Evolutionary conservation across 306 rosid species (phyloP), one percentile per base, ranked within the genome.

Genomic region (Abrus pulchellus): DNA sequence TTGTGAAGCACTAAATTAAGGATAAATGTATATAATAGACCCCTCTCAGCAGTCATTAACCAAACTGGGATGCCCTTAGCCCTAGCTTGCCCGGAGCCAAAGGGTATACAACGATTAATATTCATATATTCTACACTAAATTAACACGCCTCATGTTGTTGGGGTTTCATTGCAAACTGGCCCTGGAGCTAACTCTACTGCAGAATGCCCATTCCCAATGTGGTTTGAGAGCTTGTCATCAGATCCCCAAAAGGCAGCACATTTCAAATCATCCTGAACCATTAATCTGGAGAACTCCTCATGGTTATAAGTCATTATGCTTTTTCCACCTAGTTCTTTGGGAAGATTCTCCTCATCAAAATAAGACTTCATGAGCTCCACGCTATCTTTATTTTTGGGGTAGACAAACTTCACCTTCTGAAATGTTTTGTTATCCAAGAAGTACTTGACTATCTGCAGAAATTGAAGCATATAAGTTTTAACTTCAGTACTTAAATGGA

Each of bases 261-360:
- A 85, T 82, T 88, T 93, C 48, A 75, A 83, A 78, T 94, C 97
- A 78, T 93, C 99, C 62, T 85, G 91, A 68, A 66, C 44, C 99
- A 94, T 94, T 83, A 87, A 34, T 80, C 56, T 85, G 0, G 97
- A 85, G 82, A 91, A 94, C 72, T 90, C 97, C 59, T 93, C 94
- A 2, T 89, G 92, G 84, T 91, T 85, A 74, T 94, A 93, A 34
- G 81, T 78, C 85, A 92, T 59, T 32, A 56, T 70, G 79, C 97
- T 93, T 78, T 87, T 89, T 68, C 97, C 97, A 80, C 97, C 97
- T 75, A 90, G 89, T 79, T 88, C 92, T 3, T 68, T 83, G 5
- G 97, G 97, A 72, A 93, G 98, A 82, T 95, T 95, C 57, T 93
- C 94, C 88, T 89, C 94, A 3, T 95, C 97, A 48, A 91, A 93